These are phyloP conservation scores for Paramecium primaurelia DNA, from an alignment of 73 alveolate species.

Conservation along the genomic window DNA sequence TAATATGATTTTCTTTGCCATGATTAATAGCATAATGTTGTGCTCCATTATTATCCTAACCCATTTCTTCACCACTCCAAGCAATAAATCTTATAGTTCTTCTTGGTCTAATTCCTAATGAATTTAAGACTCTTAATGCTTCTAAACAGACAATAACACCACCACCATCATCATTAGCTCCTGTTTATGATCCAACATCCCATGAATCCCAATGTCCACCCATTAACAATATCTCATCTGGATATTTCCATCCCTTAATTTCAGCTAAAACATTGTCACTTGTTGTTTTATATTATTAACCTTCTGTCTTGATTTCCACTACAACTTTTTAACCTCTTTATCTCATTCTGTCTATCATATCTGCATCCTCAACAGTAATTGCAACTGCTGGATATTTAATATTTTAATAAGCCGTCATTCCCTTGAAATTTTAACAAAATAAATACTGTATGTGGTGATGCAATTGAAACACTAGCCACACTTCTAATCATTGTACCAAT, in stretches of 20 bases:
- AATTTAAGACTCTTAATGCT: constrained; percentile 33
- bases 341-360: constrained; percentile 55
- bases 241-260: constrained; percentile 45
- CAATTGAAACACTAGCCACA: constrained; percentile 43
- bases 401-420: constrained; percentile 11
- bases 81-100: constrained; percentile 66
- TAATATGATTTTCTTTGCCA: constrained; percentile 40
- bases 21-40: constrained; percentile 34
- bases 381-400: constrained; percentile 56
- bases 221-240: constrained; percentile 46
- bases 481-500: constrained; percentile 54
- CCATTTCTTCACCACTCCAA: constrained; percentile 69
- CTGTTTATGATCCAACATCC: constrained; percentile 62
- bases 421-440: not conserved
- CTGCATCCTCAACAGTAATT: constrained; percentile 59
- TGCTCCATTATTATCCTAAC: constrained; percentile 56
- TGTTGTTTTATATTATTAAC: not conserved
- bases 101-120: constrained; percentile 31
- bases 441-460: constrained; percentile 56
- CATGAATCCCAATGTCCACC: constrained; percentile 65
- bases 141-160: constrained; percentile 59
- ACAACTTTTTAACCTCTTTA: constrained; percentile 36
- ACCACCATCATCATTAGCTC: constrained; percentile 68
- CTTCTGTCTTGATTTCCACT: not conserved
- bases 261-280: constrained; percentile 49